Evolutionary conservation across 2,329 filamentous ascomycete species (phyloP), one percentile per base, ranked within the genome.

Genomic region (Hymenoscyphus occultus): DNA sequence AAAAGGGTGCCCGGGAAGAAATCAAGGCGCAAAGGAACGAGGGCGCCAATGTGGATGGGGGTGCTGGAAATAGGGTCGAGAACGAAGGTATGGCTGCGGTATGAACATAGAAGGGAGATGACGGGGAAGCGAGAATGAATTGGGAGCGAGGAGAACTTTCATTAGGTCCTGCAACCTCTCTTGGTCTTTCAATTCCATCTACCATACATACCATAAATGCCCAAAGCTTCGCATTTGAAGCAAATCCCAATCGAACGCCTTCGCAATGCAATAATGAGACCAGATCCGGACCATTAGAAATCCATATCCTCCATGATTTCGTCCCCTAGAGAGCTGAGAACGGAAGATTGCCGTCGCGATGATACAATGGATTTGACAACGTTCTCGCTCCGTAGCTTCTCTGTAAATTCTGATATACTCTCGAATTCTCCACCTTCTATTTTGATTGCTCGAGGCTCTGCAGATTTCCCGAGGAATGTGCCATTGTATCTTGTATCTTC

Each of bases 401-500:
- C 78, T 61, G 78, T 78, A 90, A 91, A 94, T 64, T 88, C 86
- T 57, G 84, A 80, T 57, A 94, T 83, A 65, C 84, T 90, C 60
- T 86, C 84, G 6, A 84, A 83, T 40, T 86, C 82, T 22, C 91
- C 91, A 56, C 93, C 93, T 75, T 96, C 93, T 61, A 96, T 89
- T 61, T 88, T 81, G 35, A 97, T 80, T 7, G 89, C 85, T 73
- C 86, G 86, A 64, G 88, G 84, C 70, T 96, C 92, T 59, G 84
- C 84, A 56, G 83, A 81, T 69, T 88, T 88, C 3, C 94, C 94
- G 12, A 98, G 81, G 0, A 95, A 84, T 0, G 94, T 97, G 39
- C 92, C 92, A 70, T 90, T 86, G 76, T 92, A 96, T 73, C 94
- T 89, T 10, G 89, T 89, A 74, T 96, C 93, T 73, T 96, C 92